Percentiles rank a stretch among this genome's conserved stretches.
phyloP scores from a whole-genome alignment of 495 filamentous ascomycete genomes.

The Filosporella fistucella region DNA sequence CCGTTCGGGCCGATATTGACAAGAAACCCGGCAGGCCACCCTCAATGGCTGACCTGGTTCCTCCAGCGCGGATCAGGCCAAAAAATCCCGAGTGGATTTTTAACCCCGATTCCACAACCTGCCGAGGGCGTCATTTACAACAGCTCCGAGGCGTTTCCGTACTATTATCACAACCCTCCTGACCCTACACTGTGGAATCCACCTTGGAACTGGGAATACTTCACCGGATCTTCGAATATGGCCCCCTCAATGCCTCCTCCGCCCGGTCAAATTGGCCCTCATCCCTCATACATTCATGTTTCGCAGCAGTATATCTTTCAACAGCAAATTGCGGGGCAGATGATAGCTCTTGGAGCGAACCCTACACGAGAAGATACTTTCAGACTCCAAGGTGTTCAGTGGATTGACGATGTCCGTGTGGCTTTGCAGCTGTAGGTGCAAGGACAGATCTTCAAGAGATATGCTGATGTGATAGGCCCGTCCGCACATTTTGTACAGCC shows the following conservation, averaged over 20 bases:
- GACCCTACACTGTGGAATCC: too few relatives aligned
- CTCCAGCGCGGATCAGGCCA: too few relatives aligned
- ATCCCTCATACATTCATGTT: slow-evolving; percentile 68
- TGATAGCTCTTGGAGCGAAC: slow-evolving; percentile 48
- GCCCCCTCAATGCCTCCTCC: slow-evolving; percentile 7
- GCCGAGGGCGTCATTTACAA: too few relatives aligned
- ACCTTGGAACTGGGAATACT: too few relatives aligned
- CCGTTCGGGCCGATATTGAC: too few relatives aligned
- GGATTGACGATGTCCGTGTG: slow-evolving; percentile 75
- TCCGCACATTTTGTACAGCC: slow-evolving; percentile 81
- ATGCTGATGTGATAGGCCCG: slow-evolving; percentile 42
- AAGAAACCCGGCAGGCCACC: too few relatives aligned
- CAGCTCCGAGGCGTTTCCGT: too few relatives aligned
- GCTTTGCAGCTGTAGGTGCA: slow-evolving; percentile 61
- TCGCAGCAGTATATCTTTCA: slow-evolving; percentile 65
- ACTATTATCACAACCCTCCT: too few relatives aligned
- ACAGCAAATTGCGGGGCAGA: slow-evolving; percentile 53
- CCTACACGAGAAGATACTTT: slow-evolving; percentile 62
- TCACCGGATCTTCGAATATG: too few relatives aligned
- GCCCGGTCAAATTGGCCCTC: slow-evolving; percentile 44
- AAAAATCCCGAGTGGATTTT: too few relatives aligned
- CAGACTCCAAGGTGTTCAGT: slow-evolving; percentile 70
- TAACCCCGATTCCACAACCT: too few relatives aligned
- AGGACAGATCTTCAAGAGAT: background rate
- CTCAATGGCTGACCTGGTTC: too few relatives aligned